Evolutionary conservation across 768 basidiomycete species (phyloP).

Genomic region (Tricholoma sp.): DNA sequence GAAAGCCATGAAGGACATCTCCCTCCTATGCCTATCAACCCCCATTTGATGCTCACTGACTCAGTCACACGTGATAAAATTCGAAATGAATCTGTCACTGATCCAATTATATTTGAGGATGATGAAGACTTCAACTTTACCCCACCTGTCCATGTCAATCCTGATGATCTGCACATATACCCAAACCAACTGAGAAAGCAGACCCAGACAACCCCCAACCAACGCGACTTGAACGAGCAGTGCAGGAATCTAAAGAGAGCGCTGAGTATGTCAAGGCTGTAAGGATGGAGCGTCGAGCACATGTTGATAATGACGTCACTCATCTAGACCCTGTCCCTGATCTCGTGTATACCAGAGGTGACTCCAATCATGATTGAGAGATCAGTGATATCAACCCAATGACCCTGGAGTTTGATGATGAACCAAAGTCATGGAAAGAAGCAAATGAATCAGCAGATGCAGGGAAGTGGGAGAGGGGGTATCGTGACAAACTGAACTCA

Average conservation of each 20-base stretch:
- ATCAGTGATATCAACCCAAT: neutral
- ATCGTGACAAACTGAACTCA: neutral
- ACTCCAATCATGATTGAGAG: neutral
- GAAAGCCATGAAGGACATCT: no score
- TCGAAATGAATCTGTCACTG: no score
- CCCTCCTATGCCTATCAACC: no score
- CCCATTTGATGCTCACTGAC: no score
- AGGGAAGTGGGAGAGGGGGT: slow-evolving; percentile 6
- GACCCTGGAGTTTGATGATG: neutral
- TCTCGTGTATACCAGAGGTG: neutral
- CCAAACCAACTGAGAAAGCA: no score
- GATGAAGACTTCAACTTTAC: no score
- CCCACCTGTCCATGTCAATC: no score
- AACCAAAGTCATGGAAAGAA: neutral
- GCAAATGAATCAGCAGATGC: slow-evolving; percentile 1
- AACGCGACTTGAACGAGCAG: neutral
- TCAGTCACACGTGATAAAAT: no score
- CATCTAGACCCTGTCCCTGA: neutral
- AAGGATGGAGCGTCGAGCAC: neutral
- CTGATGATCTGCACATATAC: no score
- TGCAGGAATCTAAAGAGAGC: neutral
- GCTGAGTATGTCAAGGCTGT: neutral
- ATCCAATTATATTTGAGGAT: no score
- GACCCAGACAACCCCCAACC: neutral
- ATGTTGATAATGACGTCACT: no score